Base-by-base conservation (phyloP, 176 grass and related monocot genomes). In the Typha latifolia region DNA sequence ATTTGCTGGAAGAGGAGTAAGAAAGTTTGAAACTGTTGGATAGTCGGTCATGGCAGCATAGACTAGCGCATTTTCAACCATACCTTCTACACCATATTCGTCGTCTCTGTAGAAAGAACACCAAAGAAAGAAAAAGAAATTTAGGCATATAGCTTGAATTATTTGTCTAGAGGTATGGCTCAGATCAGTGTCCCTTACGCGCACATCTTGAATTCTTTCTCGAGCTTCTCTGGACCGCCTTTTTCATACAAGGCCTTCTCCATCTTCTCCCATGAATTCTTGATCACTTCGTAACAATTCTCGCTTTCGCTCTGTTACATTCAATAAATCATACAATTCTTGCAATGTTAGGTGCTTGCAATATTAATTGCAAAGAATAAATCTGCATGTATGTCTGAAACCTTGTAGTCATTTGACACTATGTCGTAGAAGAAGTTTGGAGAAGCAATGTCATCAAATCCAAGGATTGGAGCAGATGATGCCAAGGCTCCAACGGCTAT, bases 31-130 rank as follows among this genome's bases (percentile, higher is more conserved):
- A 10, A 49, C 5, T 31, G 87, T 90, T 13, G 87, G 83, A 62
- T 86, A 86, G 48, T 90, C 87, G n/a, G 55, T 80, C 87, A 86
- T 90, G 24, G 83, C 66, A 11, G 14, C 59, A n/a, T 80, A 49
- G 18, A 69, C 29, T 8, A 86, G 4, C 16, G 87, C 83, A 11
- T 12, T 23, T 2, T 50, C 15, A 3, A 90, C 70, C 57, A 80
- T n/a, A 0, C 7, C 0, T 0, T 63, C 69, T 32, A 83, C 70
- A 14, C 1, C 16, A 7, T 52, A 19, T 63, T 66, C 69, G 1
- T 37, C 62, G 0, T 72, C 77, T 0, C 82, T 75, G 53, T 21
- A 50, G 9, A 66, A 51, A 62, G 19, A 34, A 32, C 9, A 9
- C 37, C 9, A 43, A 43, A 37, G 0, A 0, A 26, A 29, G 3